phyloP scores from a whole-genome alignment of 164 flowering plant species.

The Umbilicus rupestris region DNA sequence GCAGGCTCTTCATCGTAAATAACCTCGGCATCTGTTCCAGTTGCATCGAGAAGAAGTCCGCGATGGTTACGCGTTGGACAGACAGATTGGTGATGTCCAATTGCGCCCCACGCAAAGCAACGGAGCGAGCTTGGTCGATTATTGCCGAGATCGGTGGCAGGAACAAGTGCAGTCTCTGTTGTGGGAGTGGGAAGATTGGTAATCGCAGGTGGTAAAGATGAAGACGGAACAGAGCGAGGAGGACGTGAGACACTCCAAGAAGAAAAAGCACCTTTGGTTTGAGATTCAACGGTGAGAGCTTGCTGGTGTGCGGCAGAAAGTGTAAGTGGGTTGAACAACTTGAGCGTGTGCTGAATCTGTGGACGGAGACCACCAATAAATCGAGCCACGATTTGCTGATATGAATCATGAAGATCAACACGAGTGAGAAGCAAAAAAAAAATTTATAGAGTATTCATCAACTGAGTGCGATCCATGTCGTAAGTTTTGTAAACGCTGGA shows the following conservation, averaged over 20 bases:
- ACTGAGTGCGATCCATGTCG: not conserved
- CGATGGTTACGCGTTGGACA: not conserved
- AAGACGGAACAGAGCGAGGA: not conserved
- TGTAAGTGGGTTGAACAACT: not conserved
- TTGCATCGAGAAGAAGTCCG: not conserved
- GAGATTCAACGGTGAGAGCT: not conserved
- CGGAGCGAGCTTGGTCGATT: not conserved
- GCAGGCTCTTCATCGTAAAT: not conserved
- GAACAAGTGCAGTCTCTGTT: not conserved
- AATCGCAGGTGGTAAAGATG: too few relatives aligned
- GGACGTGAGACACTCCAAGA: not conserved
- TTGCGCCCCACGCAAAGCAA: constrained; percentile 2
- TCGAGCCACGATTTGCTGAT: not conserved
- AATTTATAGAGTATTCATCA: not conserved
- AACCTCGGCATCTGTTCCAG: not conserved
- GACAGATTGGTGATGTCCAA: not conserved
- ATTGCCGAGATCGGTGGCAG: not conserved
- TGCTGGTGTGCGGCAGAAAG: not conserved
- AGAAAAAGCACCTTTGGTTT: not conserved
- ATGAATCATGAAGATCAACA: not conserved
- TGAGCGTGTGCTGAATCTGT: not conserved
- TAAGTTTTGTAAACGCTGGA: not conserved
- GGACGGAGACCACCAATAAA: not conserved
- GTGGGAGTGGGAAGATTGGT: not conserved
- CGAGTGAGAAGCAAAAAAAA: not conserved